Evolutionary conservation across 441 rosid species (phyloP), one percentile per base, ranked within the genome.

Genomic region (Eruca vesicaria): DNA sequence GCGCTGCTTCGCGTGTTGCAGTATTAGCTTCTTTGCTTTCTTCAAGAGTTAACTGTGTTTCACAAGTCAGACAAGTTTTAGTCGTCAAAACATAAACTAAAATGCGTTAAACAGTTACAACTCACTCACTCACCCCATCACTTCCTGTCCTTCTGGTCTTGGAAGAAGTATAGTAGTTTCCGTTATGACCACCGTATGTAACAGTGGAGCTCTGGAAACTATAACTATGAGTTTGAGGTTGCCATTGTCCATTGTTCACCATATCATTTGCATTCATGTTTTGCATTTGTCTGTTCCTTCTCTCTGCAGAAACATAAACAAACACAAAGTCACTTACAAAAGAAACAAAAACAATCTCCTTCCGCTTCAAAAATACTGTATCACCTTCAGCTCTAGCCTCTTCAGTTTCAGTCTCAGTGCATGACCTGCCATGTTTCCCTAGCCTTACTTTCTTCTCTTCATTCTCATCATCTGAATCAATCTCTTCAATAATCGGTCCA

Each of bases 21-120:
- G 87, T 84, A 80, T 96, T 91, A 31, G 99, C 98, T 83, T 93
- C 97, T 79, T 85, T 90, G 78, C 88, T 84, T 75, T 91, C 97
- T 79, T 96, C 98, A 68, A 88, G 31, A 8, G 86, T 81, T 58
- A 96, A 31, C 99, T 96, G 78, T 96, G 78, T 74, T 61, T 63
- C 71, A 68, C 10, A 60, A 23, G 15, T n/a, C 53, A 58, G 8
- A 45, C 14, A 0, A 57, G 53, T n/a, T 68, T 50, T 14, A 66
- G 62, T 9, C 38, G 7, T 29, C 41, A 52, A n/a, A 67, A 35
- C 53, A 35, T 63, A 71, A 66, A 21, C 48, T 35, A 50, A n/a
- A 21, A 36, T 12, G 20, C 2, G n/a, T 33, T 38, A 70, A 23
- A 23, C 52, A 14, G 11, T 29, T 74, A 9, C 14, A 43, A 87